Percentiles rank a stretch among this genome's conserved stretches.
These are phyloP conservation scores for Euphorbia schlechtendalii DNA, from an alignment of 441 rosid species.

Conservation along the genomic window DNA sequence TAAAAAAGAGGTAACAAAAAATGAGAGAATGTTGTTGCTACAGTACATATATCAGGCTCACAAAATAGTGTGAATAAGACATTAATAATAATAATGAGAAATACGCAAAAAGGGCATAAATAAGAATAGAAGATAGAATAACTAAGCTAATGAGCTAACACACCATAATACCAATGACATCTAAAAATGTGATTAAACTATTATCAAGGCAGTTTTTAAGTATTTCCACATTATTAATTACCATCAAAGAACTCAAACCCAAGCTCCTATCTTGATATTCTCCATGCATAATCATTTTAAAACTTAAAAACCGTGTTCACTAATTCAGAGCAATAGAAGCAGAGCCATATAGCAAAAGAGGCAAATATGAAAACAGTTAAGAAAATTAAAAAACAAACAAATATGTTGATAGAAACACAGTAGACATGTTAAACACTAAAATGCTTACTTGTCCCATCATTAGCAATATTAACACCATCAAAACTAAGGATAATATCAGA, in stretches of 20 bases:
- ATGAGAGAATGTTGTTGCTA: too few relatives aligned
- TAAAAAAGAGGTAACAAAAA: background rate
- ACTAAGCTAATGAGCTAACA: background rate
- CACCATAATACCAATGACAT: background rate
- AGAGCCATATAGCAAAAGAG: background rate
- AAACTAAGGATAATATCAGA: conserved; percentile 81
- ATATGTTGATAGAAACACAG: background rate
- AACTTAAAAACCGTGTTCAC: background rate
- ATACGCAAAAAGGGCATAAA: background rate
- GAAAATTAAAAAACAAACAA: too few relatives aligned
- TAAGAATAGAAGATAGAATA: background rate
- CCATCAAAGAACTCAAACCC: background rate
- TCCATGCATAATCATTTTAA: background rate
- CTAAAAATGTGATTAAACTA: background rate
- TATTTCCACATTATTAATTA: background rate
- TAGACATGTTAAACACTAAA: background rate
- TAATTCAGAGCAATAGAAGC: background rate
- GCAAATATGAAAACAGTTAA: background rate
- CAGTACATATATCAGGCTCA: background rate
- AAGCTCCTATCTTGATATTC: background rate
- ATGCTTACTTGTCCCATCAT: conserved; percentile 83
- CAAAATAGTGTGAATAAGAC: background rate
- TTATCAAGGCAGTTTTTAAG: background rate
- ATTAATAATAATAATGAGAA: too few relatives aligned
- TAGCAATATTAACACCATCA: conserved; percentile 78